Base-by-base conservation (phyloP, 2,329 filamentous ascomycete species). In the Fusarium praegraminearum region DNA sequence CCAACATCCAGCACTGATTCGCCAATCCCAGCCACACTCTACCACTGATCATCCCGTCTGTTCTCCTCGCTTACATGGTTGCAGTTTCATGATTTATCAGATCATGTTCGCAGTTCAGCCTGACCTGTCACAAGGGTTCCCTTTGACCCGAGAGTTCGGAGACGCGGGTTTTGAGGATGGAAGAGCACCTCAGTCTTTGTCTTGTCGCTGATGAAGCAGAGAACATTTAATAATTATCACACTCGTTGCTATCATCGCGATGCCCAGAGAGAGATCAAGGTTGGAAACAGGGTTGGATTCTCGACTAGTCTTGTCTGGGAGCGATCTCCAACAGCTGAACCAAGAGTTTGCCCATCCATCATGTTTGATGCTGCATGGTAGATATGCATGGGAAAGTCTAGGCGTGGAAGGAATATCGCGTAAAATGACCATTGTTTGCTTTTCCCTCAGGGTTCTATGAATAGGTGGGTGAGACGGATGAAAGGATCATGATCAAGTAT, bases 311-410 rank as follows among this genome's bases (percentile, higher is more conserved):
- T 54, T 58, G 22, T 57, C 26, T 45, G 46, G 67, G 63, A 70
- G 53, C 63, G 62, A 68, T 70, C 67, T 60, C 56, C 62, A 18
- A 63, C 3, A 56, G 40, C 36, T 57, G 44, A 45, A 45, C 46
- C 58, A 62, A 28, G 53, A 56, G 57, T 35, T 46, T 45, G 50
- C 40, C 50, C 57, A 64, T 55, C 44, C 56, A 53, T 41, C 38
- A 57, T 41, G 26, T 49, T 38, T 44, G 43, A 40, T 50, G 33
- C 22, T 65, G 32, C 45, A 47, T 43, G 35, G 22, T 30, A 64
- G 40, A 50, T 47, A 15, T 54, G 58, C 49, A 64, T 63, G 49
- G 46, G 55, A 56, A 28, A 45, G 41, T 65, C 45, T 65, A 50
- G 41, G 46, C 45, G 41, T 49, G 33, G 55, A 33, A 44, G 38